These are phyloP conservation scores for Diutina siamensis DNA, from an alignment of 1,139 yeast species.

Conservation along the genomic window DNA sequence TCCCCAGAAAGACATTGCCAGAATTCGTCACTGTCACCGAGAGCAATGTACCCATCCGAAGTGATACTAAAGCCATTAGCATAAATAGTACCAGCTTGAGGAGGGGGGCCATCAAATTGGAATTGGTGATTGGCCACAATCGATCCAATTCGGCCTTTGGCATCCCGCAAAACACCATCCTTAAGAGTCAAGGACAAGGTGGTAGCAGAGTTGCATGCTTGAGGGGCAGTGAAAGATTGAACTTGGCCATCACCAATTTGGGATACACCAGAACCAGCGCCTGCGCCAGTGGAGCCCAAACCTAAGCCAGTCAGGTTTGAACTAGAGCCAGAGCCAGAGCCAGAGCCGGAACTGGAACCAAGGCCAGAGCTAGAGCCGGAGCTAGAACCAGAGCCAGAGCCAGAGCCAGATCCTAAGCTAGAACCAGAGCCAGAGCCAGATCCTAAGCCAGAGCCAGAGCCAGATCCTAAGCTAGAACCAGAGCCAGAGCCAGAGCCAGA, in stretches of 20 bases:
- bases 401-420: neutral
- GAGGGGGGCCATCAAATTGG: conserved; percentile 88
- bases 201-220: conserved; percentile 39
- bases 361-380: neutral
- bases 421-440: neutral
- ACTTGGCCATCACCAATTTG: neutral
- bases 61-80: conserved; percentile 60
- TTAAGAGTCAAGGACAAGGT: conserved; percentile 47
- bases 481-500: conserved; percentile 11
- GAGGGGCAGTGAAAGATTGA: conserved; percentile 4
- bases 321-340: conserved; percentile 6
- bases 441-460: neutral
- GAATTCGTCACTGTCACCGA: conserved; percentile 55
- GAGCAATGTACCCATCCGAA: conserved; percentile 54
- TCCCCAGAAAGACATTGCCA: conserved; percentile 73
- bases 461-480: neutral
- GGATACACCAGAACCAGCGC: neutral
- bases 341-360: neutral
- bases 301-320: conserved; percentile 8
- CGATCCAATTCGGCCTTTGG: conserved; percentile 63
- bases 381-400: neutral
- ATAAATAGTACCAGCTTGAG: conserved; percentile 80
- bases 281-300: conserved; percentile 9
- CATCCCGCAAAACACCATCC: conserved; percentile 45
- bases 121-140: conserved; percentile 80